Percentiles rank a stretch among this genome's conserved stretches.
phyloP scores from a whole-genome alignment of 73 alveolate genomes.

The Halteria grandinella region DNA sequence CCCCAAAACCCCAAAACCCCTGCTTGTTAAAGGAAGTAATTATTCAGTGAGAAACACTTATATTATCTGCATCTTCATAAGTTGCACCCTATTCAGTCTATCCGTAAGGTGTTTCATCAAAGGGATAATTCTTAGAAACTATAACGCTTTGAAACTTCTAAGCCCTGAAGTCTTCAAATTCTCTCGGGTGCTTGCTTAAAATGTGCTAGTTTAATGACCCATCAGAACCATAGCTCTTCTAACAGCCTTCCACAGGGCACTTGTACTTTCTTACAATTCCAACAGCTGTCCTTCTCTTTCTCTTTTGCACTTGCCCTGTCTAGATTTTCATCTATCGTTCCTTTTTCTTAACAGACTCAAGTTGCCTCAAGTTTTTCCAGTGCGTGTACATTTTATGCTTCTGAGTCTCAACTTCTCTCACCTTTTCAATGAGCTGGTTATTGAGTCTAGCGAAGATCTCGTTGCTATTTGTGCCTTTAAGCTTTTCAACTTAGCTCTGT shows the following conservation, averaged over 20 bases:
- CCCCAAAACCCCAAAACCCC: no score
- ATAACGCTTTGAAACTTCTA: conserved; percentile 11
- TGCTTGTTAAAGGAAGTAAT: no score
- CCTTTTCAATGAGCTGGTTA: background rate
- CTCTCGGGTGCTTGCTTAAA: conserved; percentile 38
- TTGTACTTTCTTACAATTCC: conserved; percentile 27
- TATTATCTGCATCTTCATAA: background rate
- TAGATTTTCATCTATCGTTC: conserved; percentile 17
- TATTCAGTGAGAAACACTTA: background rate
- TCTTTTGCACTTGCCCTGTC: conserved; percentile 12
- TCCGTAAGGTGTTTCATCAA: background rate
- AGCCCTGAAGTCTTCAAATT: conserved; percentile 12
- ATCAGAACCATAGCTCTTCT: conserved; percentile 50
- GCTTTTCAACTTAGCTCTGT: no score
- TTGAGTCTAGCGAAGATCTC: background rate
- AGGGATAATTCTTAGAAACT: background rate
- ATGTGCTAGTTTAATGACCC: conserved; percentile 44
- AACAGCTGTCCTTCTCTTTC: conserved; percentile 45
- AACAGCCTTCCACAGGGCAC: conserved; percentile 40
- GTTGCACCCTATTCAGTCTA: background rate
- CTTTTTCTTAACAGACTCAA: conserved; percentile 8
- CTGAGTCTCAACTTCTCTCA: background rate
- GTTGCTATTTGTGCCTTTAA: no score
- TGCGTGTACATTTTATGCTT: background rate
- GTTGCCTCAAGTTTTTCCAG: conserved; percentile 9